phyloP scores from a whole-genome alignment of 176 grass and related monocot genomes.

The Tillandsia leiboldiana region DNA sequence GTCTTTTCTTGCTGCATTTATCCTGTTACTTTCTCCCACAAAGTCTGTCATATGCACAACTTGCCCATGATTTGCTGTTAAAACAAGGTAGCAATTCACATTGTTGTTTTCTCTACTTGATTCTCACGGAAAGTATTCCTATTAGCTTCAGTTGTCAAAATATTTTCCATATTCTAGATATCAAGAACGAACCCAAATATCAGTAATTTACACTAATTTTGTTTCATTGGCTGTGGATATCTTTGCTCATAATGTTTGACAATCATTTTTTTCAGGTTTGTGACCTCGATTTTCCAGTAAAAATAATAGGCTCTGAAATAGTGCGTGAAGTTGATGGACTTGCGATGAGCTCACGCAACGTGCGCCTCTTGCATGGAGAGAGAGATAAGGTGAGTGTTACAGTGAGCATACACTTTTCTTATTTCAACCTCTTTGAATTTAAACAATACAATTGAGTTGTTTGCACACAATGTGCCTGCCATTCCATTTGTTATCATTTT shows the following conservation, averaged over 20 bases:
- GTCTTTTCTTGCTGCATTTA: background rate
- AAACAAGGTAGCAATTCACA: too few species aligned
- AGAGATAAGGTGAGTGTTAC: conserved; percentile 53
- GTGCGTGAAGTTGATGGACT: conserved; percentile 83
- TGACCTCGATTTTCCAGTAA: conserved; percentile 74
- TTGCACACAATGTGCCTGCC: background rate
- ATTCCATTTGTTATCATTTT: background rate
- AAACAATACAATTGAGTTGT: background rate
- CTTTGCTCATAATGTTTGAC: background rate
- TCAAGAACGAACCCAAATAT: background rate
- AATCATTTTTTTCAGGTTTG: conserved; percentile 49
- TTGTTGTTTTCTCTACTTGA: too few species aligned
- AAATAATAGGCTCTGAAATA: conserved; percentile 80
- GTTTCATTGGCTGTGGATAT: background rate
- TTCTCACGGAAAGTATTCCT: too few species aligned
- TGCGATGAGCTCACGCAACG: conserved; percentile 95
- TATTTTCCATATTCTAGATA: too few species aligned
- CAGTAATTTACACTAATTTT: background rate
- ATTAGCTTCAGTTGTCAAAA: too few species aligned
- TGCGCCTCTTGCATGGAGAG: conserved; percentile 40
- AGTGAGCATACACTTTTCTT: background rate
- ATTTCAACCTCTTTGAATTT: background rate
- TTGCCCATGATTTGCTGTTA: too few species aligned
- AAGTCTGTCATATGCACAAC: too few species aligned
- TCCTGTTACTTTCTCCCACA: too few species aligned